Conservation (phyloP, 306 rosid species). For the Prunus dulcis region DNA sequence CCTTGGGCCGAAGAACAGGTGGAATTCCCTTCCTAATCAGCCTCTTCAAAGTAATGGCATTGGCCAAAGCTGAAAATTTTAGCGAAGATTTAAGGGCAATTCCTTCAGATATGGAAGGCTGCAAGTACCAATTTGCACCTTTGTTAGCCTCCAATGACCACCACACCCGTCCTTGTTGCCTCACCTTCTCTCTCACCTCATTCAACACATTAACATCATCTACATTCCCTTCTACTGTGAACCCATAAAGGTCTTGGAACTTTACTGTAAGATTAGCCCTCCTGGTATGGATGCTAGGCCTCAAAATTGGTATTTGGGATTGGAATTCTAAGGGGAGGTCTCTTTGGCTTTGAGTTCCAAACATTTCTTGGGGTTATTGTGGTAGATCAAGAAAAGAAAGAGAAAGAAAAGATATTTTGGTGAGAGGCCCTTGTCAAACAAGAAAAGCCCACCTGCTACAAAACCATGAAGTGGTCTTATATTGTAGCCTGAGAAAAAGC, state of each 20-base stretch:
- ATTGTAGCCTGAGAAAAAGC: slow-evolving; percentile 22
- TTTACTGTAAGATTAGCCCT: slow-evolving; percentile 91
- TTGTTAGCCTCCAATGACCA: slow-evolving; percentile 97
- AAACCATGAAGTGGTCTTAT: slow-evolving; percentile 45
- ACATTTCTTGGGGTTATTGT: slow-evolving; percentile 40
- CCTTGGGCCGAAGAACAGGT: slow-evolving; percentile 89
- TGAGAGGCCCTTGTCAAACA: slow-evolving; percentile 35
- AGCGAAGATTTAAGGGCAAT: slow-evolving; percentile 76
- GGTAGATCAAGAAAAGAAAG: slow-evolving; percentile 37
- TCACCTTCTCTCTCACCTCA: slow-evolving; percentile 96
- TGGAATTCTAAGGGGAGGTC: slow-evolving; percentile 88
- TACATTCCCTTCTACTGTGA: slow-evolving; percentile 96
- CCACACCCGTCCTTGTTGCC: slow-evolving; percentile 93
- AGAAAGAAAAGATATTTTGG: slow-evolving; percentile 13
- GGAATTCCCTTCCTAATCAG: slow-evolving; percentile 93
- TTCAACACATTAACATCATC: slow-evolving; percentile 96
- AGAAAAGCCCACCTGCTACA: slow-evolving; percentile 37
- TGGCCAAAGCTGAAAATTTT: slow-evolving; percentile 70
- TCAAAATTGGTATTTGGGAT: slow-evolving; percentile 67
- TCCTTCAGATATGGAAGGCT: slow-evolving; percentile 69
- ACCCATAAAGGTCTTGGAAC: slow-evolving; percentile 95
- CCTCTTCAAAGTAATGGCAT: slow-evolving; percentile 87
- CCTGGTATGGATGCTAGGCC: slow-evolving; percentile 94
- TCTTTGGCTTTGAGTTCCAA: slow-evolving; percentile 70
- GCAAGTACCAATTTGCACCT: slow-evolving; percentile 94